Conservation (phyloP, 2,329 filamentous ascomycete genomes). For the Dothidotthia symphoricarpi region DNA sequence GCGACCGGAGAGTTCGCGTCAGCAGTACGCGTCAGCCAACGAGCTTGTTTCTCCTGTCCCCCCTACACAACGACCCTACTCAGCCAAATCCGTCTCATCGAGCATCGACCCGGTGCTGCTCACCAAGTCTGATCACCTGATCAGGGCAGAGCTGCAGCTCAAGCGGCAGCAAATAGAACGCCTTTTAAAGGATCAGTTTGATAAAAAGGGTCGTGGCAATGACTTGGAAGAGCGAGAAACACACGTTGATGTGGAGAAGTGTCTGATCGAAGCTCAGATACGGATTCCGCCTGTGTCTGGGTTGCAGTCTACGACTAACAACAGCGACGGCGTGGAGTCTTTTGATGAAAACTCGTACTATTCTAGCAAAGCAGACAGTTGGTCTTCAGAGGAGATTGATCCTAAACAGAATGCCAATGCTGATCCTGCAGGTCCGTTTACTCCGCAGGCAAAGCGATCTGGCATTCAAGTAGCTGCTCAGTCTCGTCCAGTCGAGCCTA, state of each 20-base stretch:
- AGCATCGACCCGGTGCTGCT: conserved; percentile 80
- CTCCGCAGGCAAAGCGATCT: conserved; percentile 26
- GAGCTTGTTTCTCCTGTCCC: conserved; percentile 23
- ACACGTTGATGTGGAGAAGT: conserved; percentile 44
- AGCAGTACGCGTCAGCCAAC: conserved; percentile 21
- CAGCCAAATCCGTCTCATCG: conserved; percentile 53
- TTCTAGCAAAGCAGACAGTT: conserved; percentile 85
- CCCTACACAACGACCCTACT: conserved; percentile 32
- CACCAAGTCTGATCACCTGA: conserved; percentile 80
- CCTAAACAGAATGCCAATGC: conserved; percentile 27
- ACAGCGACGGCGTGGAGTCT: conserved; percentile 71
- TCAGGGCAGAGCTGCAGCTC: conserved; percentile 76
- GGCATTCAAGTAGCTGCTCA: conserved; percentile 18
- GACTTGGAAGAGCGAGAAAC: conserved; percentile 50
- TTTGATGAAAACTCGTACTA: conserved; percentile 95
- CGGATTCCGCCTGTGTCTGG: conserved; percentile 69
- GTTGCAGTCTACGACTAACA: conserved; percentile 54
- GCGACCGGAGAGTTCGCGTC: conserved; percentile 31
- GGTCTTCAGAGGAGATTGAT: conserved; percentile 54
- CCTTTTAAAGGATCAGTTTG: conserved; percentile 71
- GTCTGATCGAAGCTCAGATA: conserved; percentile 61
- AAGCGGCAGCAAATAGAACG: conserved; percentile 81
- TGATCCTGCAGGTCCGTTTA: conserved; percentile 33
- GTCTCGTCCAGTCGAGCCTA: conserved; percentile 15
- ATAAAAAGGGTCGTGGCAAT: conserved; percentile 56